Base-by-base conservation (phyloP, 2,329 filamentous ascomycete species). In the Ascochyta clinopodiicola region DNA sequence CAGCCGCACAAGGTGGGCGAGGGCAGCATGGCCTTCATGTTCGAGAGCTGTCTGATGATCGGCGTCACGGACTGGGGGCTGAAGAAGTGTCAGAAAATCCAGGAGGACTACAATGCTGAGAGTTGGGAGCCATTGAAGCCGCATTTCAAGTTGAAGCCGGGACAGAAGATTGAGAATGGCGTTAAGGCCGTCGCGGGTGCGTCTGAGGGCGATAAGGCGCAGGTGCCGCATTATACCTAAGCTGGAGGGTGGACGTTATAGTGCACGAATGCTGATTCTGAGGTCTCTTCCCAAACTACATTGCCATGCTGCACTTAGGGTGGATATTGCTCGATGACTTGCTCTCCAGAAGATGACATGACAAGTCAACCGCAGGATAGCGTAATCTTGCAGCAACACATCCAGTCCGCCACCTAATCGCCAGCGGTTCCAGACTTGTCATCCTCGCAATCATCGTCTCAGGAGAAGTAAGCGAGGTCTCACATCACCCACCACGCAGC, bases 61-160 rank as follows among this genome's bases (percentile, higher is more conserved):
- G 88, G 87, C 1, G 87, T 91, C 25, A 89, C 88, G 1, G 84
- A 88, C 54, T 91, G 88, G 87, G 88, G 87, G 1, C 74, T 90
- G 59, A 88, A 86, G 73, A 84, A 84, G 59, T 94, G 87, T 70
- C 77, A 81, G 67, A 90, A 90, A 75, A 84, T 90, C 36, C 88
- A 90, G 78, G 81, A 86, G 62, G 84, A 84, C 52, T 96, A 95
- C 69, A 92, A 86, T 70, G 85, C 87, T 53, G 89, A 96, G 79
- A 93, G 90, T 72, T 96, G 92, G 92, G 86, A 79, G 64, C 74
- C 77, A 13, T 59, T 82, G 62, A 80, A 80, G 67, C 70, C 79
- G 55, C 78, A 77, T 50, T 82, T 82, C 52, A 72, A 67, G 62
- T 61, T 66, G 50, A 65, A 65, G 17, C 61, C 59, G 3, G 60